Percentiles rank a stretch among this genome's conserved stretches.
Conservation (phyloP, 306 rosid genomes). For the Arachis hypogaea region DNA sequence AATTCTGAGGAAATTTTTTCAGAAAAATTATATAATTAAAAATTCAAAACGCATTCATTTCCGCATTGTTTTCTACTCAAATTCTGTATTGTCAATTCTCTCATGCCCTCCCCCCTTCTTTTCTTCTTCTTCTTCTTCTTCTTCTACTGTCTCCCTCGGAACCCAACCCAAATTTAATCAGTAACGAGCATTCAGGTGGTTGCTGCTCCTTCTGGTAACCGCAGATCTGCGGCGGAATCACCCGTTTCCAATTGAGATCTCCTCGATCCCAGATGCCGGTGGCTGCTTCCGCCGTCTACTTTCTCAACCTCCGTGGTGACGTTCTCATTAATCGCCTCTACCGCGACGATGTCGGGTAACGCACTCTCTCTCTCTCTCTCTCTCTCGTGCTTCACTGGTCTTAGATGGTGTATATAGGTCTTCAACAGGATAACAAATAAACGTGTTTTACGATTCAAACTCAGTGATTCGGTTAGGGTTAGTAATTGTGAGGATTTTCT, state of each 20-base stretch:
- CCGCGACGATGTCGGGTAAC: slow-evolving; percentile 90
- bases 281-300: slow-evolving; percentile 89
- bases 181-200: slow-evolving; percentile 15
- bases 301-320: slow-evolving; percentile 91
- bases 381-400: neutral
- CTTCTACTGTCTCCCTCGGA: slow-evolving; percentile 12
- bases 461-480: slow-evolving; percentile 13
- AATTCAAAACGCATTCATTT: too few species aligned
- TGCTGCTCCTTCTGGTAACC: neutral
- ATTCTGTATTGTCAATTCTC: slow-evolving; percentile 8
- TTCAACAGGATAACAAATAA: neutral
- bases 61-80: neutral
- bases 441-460: neutral
- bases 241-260: slow-evolving; percentile 10
- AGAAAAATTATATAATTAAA: too few species aligned
- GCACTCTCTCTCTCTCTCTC: neutral
- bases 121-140: neutral
- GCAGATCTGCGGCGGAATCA: slow-evolving; percentile 29
- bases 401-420: neutral
- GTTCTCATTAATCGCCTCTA: slow-evolving; percentile 92
- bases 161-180: slow-evolving; percentile 7
- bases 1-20: too few species aligned
- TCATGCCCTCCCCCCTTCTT: neutral
- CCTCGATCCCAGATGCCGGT: slow-evolving; percentile 78
- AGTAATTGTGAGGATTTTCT: neutral